Conservation (phyloP, 495 filamentous ascomycete species). For the Rostrohypoxylon terebratum region DNA sequence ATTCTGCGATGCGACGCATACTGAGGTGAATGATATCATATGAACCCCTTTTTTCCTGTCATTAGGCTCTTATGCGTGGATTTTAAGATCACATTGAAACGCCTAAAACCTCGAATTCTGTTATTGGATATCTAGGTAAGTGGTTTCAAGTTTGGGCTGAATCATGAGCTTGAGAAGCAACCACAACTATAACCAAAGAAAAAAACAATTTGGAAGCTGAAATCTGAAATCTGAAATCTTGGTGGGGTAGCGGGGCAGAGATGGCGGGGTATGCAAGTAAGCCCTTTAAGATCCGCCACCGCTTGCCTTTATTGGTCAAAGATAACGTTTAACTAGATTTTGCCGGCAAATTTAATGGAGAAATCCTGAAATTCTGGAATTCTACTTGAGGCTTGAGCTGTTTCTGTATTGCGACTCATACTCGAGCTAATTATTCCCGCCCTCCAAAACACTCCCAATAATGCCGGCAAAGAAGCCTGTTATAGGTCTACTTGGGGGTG, state of each 20-base stretch:
- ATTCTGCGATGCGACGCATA: constrained; percentile 19
- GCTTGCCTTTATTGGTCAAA: constrained; percentile 20
- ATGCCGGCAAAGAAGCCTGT: constrained; percentile 39
- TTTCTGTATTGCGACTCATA: constrained; percentile 22
- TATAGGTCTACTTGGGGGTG: constrained; percentile 51
- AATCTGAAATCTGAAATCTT: not conserved
- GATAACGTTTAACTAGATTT: constrained; percentile 8
- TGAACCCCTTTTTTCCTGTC: not conserved
- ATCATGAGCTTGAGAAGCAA: too few relatives aligned
- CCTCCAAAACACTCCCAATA: not conserved
- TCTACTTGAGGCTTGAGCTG: constrained; percentile 17
- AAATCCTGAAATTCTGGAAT: constrained; percentile 27
- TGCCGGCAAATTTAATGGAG: constrained; percentile 9
- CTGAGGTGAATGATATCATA: not conserved
- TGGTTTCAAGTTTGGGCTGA: not conserved
- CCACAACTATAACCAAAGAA: too few relatives aligned
- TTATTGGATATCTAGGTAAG: too few relatives aligned
- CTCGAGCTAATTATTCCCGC: not conserved
- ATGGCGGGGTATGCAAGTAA: constrained; percentile 33
- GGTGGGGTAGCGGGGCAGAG: constrained; percentile 6
- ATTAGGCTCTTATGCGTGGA: too few relatives aligned
- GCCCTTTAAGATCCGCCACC: constrained; percentile 6
- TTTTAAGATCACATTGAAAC: not conserved
- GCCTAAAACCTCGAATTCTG: not conserved
- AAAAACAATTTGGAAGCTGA: not conserved